phyloP scores from a whole-genome alignment of 2,329 filamentous ascomycete species.

The Penicillium sumatraense region DNA sequence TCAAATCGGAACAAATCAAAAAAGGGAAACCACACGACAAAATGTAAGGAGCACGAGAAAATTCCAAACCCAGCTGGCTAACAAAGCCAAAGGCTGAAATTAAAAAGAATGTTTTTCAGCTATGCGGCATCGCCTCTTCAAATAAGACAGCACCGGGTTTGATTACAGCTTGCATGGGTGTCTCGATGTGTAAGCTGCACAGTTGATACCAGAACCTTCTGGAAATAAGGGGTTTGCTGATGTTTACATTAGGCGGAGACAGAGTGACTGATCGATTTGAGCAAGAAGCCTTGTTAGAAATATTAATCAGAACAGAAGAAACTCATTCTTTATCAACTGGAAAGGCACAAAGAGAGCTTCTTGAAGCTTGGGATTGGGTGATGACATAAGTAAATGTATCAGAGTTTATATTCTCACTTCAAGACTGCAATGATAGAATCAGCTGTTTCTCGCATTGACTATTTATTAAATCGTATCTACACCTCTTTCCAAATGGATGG shows the following conservation, averaged over 20 bases:
- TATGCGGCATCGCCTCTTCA: slow-evolving; percentile 15
- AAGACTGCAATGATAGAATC: not conserved
- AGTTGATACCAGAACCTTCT: not conserved
- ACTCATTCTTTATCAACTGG: slow-evolving; percentile 10
- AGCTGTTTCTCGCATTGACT: no score
- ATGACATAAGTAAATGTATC: not conserved
- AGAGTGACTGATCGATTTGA: slow-evolving; percentile 6
- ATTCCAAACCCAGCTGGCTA: not conserved
- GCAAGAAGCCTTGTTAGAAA: slow-evolving; percentile 11
- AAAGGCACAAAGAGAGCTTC: slow-evolving; percentile 8
- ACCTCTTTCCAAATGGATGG: slow-evolving; percentile 25
- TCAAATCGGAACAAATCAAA: slow-evolving; percentile 23
- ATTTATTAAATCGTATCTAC: no score
- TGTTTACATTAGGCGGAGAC: slow-evolving; percentile 6
- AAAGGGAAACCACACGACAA: not conserved
- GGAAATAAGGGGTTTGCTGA: not conserved
- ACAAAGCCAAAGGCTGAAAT: not conserved
- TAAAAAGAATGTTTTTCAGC: slow-evolving; percentile 8
- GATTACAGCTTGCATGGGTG: slow-evolving; percentile 15
- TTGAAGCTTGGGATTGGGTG: slow-evolving; percentile 9
- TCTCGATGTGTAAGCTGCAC: slow-evolving; percentile 11
- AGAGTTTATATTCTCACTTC: not conserved
- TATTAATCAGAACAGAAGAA: slow-evolving; percentile 11
- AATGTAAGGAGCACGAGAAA: slow-evolving; percentile 2
- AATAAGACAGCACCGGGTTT: slow-evolving; percentile 13